Conservation (phyloP, 2,329 filamentous ascomycete species). For the Hyphodiscus sp. region DNA sequence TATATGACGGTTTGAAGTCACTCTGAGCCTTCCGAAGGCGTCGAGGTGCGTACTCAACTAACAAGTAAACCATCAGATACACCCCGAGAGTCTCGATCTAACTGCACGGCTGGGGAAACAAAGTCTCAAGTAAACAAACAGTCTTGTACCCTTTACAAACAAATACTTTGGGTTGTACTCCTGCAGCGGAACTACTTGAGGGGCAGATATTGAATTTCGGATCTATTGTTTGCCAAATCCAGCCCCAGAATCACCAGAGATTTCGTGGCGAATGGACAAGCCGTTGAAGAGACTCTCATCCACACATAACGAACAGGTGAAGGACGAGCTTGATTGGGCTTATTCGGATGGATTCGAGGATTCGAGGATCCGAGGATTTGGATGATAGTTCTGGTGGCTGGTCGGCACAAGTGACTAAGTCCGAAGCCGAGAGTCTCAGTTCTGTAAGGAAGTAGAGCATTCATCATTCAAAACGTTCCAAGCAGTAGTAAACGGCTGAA, state of each 20-base stretch:
- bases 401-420: not conserved
- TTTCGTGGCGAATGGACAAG: not conserved
- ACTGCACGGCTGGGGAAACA: no score
- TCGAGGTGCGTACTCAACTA: no score
- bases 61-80: no score
- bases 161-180: no score
- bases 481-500: not conserved
- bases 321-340: not conserved
- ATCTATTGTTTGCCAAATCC: not conserved
- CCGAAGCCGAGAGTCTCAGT: not conserved
- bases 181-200: not conserved
- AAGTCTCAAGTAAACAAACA: no score
- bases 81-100: no score
- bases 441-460: not conserved
- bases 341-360: not conserved
- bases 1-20: no score
- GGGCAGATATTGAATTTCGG: not conserved
- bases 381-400: not conserved
- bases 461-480: not conserved
- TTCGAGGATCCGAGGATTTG: not conserved
- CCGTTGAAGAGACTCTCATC: not conserved
- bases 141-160: no score
- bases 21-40: no score
- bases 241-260: not conserved
- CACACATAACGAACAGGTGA: not conserved